Evolutionary conservation across 192 early-diverging fungal species (phyloP).

Genomic region (Diversispora epigaea): DNA sequence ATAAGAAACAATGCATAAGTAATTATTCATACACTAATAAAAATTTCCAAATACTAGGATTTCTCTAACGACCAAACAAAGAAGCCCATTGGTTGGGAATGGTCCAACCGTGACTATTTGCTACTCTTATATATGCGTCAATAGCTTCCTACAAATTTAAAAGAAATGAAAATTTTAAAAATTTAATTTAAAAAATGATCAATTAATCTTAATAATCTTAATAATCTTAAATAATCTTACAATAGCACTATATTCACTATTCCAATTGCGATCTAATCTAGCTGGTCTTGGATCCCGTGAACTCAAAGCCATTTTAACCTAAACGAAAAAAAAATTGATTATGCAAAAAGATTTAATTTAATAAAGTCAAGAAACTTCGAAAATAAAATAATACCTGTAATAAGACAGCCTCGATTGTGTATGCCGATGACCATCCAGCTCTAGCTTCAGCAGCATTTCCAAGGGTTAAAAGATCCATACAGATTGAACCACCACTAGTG

Average conservation of each 20-base stretch:
- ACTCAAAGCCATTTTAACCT: slow-evolving; percentile 39
- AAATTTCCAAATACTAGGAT: no score
- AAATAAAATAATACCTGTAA: slow-evolving; percentile 28
- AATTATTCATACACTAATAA: no score
- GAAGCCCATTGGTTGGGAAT: slow-evolving; percentile 27
- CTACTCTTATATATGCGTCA: slow-evolving; percentile 41
- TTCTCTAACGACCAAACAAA: slow-evolving; percentile 15
- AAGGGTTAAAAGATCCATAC: slow-evolving; percentile 43
- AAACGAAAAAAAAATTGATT: background rate
- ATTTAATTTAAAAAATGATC: background rate
- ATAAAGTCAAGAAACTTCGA: background rate
- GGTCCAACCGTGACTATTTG: slow-evolving; percentile 38
- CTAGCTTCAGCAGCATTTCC: slow-evolving; percentile 6
- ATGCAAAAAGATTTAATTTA: background rate
- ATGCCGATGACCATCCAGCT: slow-evolving; percentile 39
- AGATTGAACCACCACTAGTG: slow-evolving; percentile 46
- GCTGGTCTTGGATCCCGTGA: slow-evolving; percentile 44
- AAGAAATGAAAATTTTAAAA: background rate
- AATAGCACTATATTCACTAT: slow-evolving; percentile 34
- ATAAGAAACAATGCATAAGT: no score
- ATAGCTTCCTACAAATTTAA: slow-evolving; percentile 36
- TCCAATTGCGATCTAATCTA: slow-evolving; percentile 42
- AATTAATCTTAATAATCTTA: background rate
- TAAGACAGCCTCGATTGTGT: slow-evolving; percentile 41
- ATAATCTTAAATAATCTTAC: background rate